Percentiles rank a stretch among this genome's conserved stretches.
Conservation (phyloP, 805 yeast species). For the Saccharomycopsis sp. region DNA sequence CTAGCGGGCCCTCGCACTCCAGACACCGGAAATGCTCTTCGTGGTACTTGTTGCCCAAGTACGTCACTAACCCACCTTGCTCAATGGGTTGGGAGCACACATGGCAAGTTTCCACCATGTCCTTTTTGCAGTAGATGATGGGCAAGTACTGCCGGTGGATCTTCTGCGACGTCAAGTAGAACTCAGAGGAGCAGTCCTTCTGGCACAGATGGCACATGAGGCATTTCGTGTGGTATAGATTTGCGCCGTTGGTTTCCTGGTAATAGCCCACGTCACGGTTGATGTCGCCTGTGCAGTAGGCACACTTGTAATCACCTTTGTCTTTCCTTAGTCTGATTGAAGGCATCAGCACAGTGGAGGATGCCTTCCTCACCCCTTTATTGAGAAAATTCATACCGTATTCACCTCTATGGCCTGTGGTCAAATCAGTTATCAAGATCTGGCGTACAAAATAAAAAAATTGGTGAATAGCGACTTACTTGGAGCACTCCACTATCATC, state of each 20-base stretch:
- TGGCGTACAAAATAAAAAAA: too few species aligned
- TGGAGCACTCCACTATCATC: too few species aligned
- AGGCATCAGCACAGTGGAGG: constrained; percentile 6
- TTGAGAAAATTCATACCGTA: constrained; percentile 18
- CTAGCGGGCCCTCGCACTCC: constrained; percentile 6
- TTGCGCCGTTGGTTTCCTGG: constrained; percentile 6
- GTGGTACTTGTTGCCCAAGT: constrained; percentile 16
- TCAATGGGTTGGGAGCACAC: constrained; percentile 13
- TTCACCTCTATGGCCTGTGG: too few species aligned
- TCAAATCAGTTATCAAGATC: too few species aligned
- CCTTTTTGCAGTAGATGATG: constrained; percentile 19
- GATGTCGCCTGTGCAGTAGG: constrained; percentile 19
- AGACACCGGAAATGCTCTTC: constrained; percentile 17
- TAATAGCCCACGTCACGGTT: constrained; percentile 7
- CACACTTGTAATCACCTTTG: constrained; percentile 10
- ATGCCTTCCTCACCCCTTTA: constrained; percentile 17
- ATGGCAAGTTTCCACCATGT: constrained; percentile 16
- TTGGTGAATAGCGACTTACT: too few species aligned
- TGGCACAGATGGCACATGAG: constrained; percentile 18
- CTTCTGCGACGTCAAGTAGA: constrained; percentile 18
- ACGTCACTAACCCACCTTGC: constrained; percentile 16
- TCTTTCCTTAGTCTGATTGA: constrained; percentile 7
- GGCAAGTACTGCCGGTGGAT: constrained; percentile 17
- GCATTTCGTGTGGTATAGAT: constrained; percentile 15
- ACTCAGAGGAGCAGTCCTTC: constrained; percentile 16